Base-by-base conservation (phyloP, 2,329 filamentous ascomycete species). In the Fusarium longipes region DNA sequence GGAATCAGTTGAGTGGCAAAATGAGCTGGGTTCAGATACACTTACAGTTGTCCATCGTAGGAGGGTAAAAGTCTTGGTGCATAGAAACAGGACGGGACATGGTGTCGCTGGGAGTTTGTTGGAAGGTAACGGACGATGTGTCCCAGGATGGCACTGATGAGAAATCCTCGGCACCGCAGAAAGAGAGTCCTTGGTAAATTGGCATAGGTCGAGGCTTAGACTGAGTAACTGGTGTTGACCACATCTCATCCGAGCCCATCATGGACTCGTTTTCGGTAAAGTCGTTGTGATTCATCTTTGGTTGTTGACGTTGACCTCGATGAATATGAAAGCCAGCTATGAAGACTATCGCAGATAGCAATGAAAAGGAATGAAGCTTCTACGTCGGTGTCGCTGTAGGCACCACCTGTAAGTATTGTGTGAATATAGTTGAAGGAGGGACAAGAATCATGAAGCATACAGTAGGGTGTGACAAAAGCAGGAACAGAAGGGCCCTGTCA, bases 151-250 rank as follows among this genome's bases (percentile, higher is more conserved):
- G 80, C 43, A 88, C 74, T 6, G 82, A 79, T 43, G 81, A 80
- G 65, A 82, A 86, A 42, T 85, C 82, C 63, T 87, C 85, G 33
- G 81, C 81, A 64, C 86, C 78, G 71, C 83, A 86, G 76, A 86
- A 89, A 18, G 85, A 85, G 73, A 89, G 88, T 50, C 83, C 85
- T 73, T 88, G 86, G 68, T 89, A 86, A 57, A 88, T 87, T 36
- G 86, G 87, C 40, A 84, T 84, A 54, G 87, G 86, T 36, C 86
- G 82, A 44, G 83, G 84, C 64, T 84, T 81, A 59, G 81, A 77
- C 53, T 85, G 83, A 38, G 85, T 79, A 14, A 81, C 82, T 10
- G 86, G 84, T 48, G 85, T 85, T 57, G 85, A 84, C 86, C 86
- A 89, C 69, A 84, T 77, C 32, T 80, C 82, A 35, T 82, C 77